Evolutionary conservation across 164 flowering plant species (phyloP), one percentile per base, ranked within the genome.

Genomic region (Dillenia turbinata): DNA sequence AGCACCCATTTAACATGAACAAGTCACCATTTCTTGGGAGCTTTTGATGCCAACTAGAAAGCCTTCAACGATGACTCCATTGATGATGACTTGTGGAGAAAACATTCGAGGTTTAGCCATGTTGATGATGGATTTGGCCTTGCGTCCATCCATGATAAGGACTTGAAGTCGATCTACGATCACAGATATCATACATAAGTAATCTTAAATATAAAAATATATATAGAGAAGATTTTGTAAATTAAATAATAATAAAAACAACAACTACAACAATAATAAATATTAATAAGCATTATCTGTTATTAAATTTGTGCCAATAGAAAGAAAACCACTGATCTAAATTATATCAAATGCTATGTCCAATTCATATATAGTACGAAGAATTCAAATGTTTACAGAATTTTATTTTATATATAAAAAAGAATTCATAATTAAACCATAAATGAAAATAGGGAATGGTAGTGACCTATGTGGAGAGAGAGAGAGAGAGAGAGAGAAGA

Each of bases 1-100:
- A 90, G 82, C 82, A 64, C 86, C 94, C 8, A 57, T 47, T 70
- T 69, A 75, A 57, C 45, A 68, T 50, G 66, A 76, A 57, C 53
- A 50, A 19, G 17, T 58, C 22, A 15, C 44, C 16, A 19, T 53
- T 11, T 46, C 55, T 11, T 12, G 0, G 44, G 43, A 62, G 9
- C 58, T 52, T 44, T 22, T 46, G 16, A 15, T 24, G 44, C 8
- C 10, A 46, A 2, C 13, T 22, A 49, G 51, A 26, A 3, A 12
- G 49, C 40, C 44, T 7, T 57, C n/a, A 3, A 10, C 15, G 14
- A 10, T 52, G 17, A 11, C 47, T 48, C 26, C 54, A 14, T 65
- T 51, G 26, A 12, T 16, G 15, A 9, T 16, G 59, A 44, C 15
- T 47, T 51, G 17, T 33, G 15, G 48, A 19, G 56, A 67, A 56